Conservation (phyloP, 768 basidiomycete genomes). For the Clathrus columnatus region DNA sequence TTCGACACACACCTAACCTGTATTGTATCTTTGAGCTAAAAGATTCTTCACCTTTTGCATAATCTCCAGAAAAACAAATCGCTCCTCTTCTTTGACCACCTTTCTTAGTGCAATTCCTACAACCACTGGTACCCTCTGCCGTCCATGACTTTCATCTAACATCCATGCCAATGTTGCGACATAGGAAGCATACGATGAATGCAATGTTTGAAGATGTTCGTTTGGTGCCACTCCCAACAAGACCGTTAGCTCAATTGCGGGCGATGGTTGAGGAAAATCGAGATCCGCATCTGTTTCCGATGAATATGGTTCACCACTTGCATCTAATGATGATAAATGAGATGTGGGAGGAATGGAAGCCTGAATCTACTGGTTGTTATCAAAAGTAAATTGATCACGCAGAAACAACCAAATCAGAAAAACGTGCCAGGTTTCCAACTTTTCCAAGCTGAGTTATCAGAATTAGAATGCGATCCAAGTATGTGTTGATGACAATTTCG, state of each 20-base stretch:
- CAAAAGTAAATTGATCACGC: conserved; percentile 10
- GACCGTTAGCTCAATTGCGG: conserved; percentile 67
- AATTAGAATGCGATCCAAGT: conserved; percentile 74
- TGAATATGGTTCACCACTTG: conserved; percentile 26
- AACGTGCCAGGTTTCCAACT: conserved; percentile 73
- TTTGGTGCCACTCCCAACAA: conserved; percentile 71
- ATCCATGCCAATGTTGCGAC: conserved; percentile 80
- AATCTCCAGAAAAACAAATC: conserved; percentile 32
- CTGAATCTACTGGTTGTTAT: conserved; percentile 52
- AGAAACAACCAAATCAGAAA: neutral
- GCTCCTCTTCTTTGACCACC: conserved; percentile 24
- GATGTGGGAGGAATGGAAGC: conserved; percentile 62
- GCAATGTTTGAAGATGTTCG: conserved; percentile 57
- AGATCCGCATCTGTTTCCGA: conserved; percentile 7
- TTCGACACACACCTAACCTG: too few species aligned
- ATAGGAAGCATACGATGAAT: conserved; percentile 79
- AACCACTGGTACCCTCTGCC: conserved; percentile 47
- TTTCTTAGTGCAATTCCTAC: conserved; percentile 65
- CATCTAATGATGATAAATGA: conserved; percentile 32
- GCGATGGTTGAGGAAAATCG: conserved; percentile 48
- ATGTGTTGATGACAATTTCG: conserved; percentile 70
- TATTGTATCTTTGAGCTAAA: conserved; percentile 9
- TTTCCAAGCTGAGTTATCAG: conserved; percentile 86
- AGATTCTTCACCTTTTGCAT: conserved; percentile 35
- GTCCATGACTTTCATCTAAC: conserved; percentile 23